Conservation (phyloP, 108 stramenopile genomes). For the Cylindrotheca closterium region DNA sequence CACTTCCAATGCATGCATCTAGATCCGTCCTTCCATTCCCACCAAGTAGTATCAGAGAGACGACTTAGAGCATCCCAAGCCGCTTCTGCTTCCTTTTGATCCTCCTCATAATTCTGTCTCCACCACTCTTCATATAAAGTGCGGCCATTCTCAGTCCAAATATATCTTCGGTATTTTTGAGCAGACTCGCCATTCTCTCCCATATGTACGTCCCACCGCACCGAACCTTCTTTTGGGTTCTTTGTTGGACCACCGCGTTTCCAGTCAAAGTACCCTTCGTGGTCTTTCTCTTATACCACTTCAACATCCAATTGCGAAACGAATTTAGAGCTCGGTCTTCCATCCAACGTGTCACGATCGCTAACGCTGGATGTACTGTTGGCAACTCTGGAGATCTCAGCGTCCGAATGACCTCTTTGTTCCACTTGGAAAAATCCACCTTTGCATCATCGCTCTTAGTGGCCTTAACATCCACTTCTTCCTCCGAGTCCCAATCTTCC, state of each 20-base stretch:
- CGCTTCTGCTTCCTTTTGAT: not conserved
- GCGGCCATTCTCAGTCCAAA: not conserved
- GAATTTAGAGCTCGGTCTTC: too few relatives aligned
- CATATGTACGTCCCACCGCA: too few relatives aligned
- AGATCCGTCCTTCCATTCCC: conserved; percentile 39
- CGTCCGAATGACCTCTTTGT: not conserved
- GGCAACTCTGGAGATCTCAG: not conserved
- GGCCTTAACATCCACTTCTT: not conserved
- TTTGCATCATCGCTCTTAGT: not conserved
- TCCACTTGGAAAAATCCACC: not conserved
- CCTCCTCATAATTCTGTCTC: not conserved
- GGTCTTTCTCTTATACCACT: too few relatives aligned
- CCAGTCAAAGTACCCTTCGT: not conserved
- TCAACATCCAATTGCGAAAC: too few relatives aligned
- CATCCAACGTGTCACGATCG: too few relatives aligned
- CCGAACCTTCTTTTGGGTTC: not conserved
- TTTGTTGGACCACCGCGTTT: not conserved
- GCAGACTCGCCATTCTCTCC: too few relatives aligned
- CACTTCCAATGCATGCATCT: conserved; percentile 36
- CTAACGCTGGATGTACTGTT: too few relatives aligned
- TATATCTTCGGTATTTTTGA: too few relatives aligned
- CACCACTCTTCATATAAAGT: not conserved
- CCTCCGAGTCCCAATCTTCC: not conserved
- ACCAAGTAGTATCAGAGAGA: conserved; percentile 20
- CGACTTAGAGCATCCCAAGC: conserved; percentile 17